Evolutionary conservation across 2,329 filamentous ascomycete species (phyloP), one percentile per base, ranked within the genome.

Genomic region (Calonectria pteridis): DNA sequence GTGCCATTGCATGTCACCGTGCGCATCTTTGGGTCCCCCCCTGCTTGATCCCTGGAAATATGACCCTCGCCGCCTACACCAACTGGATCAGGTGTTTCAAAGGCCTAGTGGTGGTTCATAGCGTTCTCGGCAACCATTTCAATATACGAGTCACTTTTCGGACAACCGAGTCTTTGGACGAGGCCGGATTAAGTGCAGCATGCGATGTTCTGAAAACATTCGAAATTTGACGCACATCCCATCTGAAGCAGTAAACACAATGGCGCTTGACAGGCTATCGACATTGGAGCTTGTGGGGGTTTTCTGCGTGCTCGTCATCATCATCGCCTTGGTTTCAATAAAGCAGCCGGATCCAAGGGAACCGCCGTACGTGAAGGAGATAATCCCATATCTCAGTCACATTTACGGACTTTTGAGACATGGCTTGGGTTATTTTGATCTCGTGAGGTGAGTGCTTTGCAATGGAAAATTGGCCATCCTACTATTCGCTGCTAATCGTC

Each of bases 371-470:
- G 67, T 77, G 33, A 76, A 76, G 46, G 75, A 77, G 43, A 59
- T 2, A 2, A 29, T 77, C 0, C 73, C 75, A 0, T 77, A 71
- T 31, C 49, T 77, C 31, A 70, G 73, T 58, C 75, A 77, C 13
- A 76, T 77, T 14, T 76, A 76, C 16, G 73, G 76, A 29, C 37
- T 77, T 0, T 49, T 77, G 9, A 76, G 69, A 4, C 67, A 77
- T 77, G 76, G 76, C 37, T 18, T 77, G 13, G 55, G 71, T 18
- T 77, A 77, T 13, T 77, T 77, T 31, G 76, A 77, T 20, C 18
- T 76, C 2, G 74, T 76, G 51, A 77, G 75, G 75, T 53, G 26
- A 13, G 70, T 71, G 1, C 23, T 37, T 1, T 10, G 0, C 13
- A 26, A 6, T 3, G 1, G 9, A 59, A 26, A 63, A 13, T 6